These are phyloP conservation scores for Leishmania braziliensis DNA, from an alignment of 208 protist species.

Conservation along the genomic window DNA sequence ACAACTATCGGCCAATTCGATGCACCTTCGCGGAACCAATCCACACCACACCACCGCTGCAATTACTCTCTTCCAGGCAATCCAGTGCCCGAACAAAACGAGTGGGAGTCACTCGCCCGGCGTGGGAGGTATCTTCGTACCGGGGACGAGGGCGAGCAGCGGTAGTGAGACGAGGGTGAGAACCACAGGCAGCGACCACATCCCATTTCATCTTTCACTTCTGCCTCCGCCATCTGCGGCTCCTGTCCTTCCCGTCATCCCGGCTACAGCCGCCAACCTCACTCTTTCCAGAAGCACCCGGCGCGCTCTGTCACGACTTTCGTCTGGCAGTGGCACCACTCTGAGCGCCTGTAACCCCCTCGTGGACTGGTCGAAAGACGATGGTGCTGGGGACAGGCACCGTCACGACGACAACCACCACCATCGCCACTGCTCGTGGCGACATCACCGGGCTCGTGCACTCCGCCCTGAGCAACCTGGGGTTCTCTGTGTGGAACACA, in stretches of 20 bases:
- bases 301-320: neutral
- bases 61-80: slow-evolving; percentile 14
- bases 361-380: neutral
- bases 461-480: slow-evolving; percentile 22
- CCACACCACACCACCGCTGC: slow-evolving; percentile 6
- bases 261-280: neutral
- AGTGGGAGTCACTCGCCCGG: slow-evolving; percentile 7
- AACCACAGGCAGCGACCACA: neutral
- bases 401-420: slow-evolving; percentile 12
- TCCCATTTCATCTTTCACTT: neutral
- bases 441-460: slow-evolving; percentile 20
- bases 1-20: neutral
- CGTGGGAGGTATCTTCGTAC: neutral
- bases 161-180: neutral
- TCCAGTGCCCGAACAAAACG: slow-evolving; percentile 13
- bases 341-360: slow-evolving; percentile 6
- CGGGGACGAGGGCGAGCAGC: no score
- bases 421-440: slow-evolving; percentile 3
- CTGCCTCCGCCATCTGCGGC: neutral
- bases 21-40: slow-evolving; percentile 8
- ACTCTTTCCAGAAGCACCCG: neutral
- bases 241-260: neutral
- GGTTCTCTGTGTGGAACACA: slow-evolving; percentile 17
- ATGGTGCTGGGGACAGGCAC: slow-evolving; percentile 18
- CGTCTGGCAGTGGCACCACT: slow-evolving; percentile 1